Conservation (phyloP, 129 eudicot genomes). For the Pittosporum tobira region DNA sequence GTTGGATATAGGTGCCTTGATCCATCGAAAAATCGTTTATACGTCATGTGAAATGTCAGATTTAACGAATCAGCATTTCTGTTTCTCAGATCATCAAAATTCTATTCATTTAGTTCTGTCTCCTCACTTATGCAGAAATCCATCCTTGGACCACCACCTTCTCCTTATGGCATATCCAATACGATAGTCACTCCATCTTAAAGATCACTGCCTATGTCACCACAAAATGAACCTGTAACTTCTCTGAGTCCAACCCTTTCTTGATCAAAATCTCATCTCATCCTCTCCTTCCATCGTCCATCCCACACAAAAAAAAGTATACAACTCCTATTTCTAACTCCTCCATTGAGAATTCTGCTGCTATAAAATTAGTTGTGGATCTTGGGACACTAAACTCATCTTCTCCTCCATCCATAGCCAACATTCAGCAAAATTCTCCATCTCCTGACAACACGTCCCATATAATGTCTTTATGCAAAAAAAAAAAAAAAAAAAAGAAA, state of each 20-base stretch:
- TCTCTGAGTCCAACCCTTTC: no score
- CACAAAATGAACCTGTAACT: background rate
- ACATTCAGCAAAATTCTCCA: no score
- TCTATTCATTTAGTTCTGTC: background rate
- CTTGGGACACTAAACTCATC: no score
- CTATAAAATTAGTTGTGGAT: background rate
- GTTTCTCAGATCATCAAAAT: background rate
- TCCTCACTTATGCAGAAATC: background rate
- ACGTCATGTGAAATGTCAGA: no score
- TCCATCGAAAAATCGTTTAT: no score
- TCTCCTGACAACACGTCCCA: background rate
- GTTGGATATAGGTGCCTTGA: background rate
- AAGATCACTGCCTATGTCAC: background rate
- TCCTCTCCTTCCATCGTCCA: background rate
- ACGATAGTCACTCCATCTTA: background rate
- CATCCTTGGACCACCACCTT: background rate
- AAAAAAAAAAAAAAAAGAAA: no score
- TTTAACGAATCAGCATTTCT: no score
- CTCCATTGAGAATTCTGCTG: background rate
- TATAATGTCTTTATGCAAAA: no score
- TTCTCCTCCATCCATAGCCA: background rate
- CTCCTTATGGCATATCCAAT: background rate
- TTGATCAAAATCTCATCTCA: no score
- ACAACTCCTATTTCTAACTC: no score
- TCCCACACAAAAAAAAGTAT: background rate